Evolutionary conservation across 2,329 filamentous ascomycete species (phyloP), one percentile per base, ranked within the genome.

Genomic region (Neonectria coccinea): DNA sequence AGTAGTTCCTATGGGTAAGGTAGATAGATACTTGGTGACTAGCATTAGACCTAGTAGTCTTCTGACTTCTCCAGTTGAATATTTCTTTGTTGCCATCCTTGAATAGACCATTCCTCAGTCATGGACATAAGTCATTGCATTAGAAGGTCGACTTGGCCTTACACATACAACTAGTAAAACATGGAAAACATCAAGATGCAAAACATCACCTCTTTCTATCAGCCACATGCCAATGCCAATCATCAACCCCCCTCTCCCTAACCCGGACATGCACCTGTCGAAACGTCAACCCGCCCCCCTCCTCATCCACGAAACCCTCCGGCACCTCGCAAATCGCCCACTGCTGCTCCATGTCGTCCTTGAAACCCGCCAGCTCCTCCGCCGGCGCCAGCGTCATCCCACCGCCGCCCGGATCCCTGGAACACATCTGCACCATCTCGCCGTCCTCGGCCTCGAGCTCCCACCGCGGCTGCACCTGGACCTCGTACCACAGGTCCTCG

Each of bases 321-420:
- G 66, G 60, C 31, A 68, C 36, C 20, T 64, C 56, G 3, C 57
- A 52, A 14, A 54, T 41, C 14, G 12, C 25, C 66, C 60, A 70
- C 36, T 65, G 3, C 42, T 56, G 20, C 9, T 68, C 53, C 44
- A 70, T 70, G 27, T 70, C 68, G 10, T 58, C 60, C 20, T 42
- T n/a, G 53, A 41, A 68, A 10, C 60, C 64, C 42, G 31, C 44
- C 10, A 70, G 60, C n/a, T 59, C 56, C 3, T 42, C 61, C 18
- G 59, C 27, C 20, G n/a, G n/a, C 7, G 63, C 66, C 8, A 50
- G 42, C 27, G 36, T 44, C 3, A 59, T 47, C 5, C 22, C 6
- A 2, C 59, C 63, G 14, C 39, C 57, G 2, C 50, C 53, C 8
- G 54, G 51, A 27, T 62, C 61, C n/a, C 31, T 20, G 7, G 54